phyloP scores from a whole-genome alignment of 345 rosid species.

The Excoecaria cochinchinensis region DNA sequence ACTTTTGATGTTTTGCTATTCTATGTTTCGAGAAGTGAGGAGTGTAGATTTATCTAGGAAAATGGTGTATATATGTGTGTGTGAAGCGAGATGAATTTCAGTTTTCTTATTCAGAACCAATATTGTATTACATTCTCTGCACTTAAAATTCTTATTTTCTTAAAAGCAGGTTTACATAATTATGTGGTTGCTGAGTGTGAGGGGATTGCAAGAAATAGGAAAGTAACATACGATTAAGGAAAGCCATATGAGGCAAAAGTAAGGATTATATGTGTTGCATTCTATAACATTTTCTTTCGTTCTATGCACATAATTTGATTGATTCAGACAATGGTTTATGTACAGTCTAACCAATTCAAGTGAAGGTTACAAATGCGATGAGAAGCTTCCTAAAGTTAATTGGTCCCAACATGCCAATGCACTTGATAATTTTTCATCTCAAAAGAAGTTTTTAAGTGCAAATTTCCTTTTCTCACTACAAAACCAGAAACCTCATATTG shows the following conservation, averaged over 20 bases:
- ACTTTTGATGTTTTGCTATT: not conserved
- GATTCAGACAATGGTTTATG: constrained; percentile 15
- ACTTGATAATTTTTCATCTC: constrained; percentile 35
- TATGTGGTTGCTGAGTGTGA: not conserved
- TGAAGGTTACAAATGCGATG: constrained; percentile 39
- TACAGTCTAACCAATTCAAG: constrained; percentile 41
- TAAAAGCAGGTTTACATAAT: not conserved
- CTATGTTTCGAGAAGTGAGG: not conserved
- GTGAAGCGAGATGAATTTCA: not conserved
- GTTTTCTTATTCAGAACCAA: not conserved
- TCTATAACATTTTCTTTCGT: constrained; percentile 5
- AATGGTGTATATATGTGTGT: not conserved
- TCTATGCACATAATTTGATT: not conserved
- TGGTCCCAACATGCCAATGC: constrained; percentile 66
- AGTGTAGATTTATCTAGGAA: not conserved
- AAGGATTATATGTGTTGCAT: constrained; percentile 11
- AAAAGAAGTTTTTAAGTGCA: constrained; percentile 51
- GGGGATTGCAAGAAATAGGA: constrained; percentile 1
- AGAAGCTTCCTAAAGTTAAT: constrained; percentile 59
- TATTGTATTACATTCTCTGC: not conserved
- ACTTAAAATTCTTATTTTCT: not conserved
- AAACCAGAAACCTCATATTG: constrained; percentile 54
- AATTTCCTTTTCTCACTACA: constrained; percentile 68
- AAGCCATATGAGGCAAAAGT: constrained; percentile 37
- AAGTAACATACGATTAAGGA: constrained; percentile 34